These are phyloP conservation scores for Tolypocladium inflatum DNA, from an alignment of 2,329 filamentous ascomycete species.

Conservation along the genomic window DNA sequence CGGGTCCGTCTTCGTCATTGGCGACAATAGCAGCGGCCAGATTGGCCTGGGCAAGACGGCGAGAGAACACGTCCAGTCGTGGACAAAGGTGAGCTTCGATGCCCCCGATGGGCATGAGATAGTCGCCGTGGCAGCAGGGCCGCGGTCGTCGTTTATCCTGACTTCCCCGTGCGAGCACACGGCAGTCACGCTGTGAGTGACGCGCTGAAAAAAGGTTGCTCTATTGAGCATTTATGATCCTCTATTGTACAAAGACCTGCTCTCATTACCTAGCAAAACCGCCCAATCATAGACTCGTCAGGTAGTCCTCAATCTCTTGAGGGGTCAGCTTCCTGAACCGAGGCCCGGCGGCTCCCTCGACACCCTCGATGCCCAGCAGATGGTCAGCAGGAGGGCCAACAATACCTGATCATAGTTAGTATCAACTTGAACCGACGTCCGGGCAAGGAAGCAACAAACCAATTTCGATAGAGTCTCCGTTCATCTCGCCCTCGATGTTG, in stretches of 20 bases:
- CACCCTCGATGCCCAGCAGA: constrained; percentile 82
- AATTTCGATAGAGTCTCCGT: constrained; percentile 96
- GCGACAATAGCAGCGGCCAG: constrained; percentile 49
- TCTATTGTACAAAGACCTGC: constrained; percentile 36
- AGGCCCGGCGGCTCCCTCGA: constrained; percentile 74
- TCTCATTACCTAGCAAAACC: constrained; percentile 12
- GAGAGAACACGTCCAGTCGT: constrained; percentile 15
- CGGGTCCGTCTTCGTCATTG: constrained; percentile 43
- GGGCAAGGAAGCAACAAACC: constrained; percentile 42
- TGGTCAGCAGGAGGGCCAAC: constrained; percentile 91
- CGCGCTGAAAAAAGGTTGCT: constrained; percentile 5
- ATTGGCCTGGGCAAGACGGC: constrained; percentile 33
- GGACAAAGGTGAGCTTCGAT: constrained; percentile 25
- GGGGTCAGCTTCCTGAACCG: constrained; percentile 91
- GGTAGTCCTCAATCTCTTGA: constrained; percentile 98
- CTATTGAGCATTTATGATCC: constrained; percentile 30
- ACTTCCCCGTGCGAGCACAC: constrained; percentile 13
- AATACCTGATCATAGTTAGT: constrained; percentile 54
- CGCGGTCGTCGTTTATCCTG: constrained; percentile 39
- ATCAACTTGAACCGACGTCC: background rate
- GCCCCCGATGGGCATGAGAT: constrained; percentile 16
- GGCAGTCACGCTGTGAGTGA: background rate
- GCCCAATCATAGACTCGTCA: constrained; percentile 79
- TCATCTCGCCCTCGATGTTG: constrained; percentile 99
- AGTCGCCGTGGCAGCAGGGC: constrained; percentile 37